Evolutionary conservation across 1,284 basidiomycete genomes (phyloP).

Genomic region (Paramarasmius palmivorus): DNA sequence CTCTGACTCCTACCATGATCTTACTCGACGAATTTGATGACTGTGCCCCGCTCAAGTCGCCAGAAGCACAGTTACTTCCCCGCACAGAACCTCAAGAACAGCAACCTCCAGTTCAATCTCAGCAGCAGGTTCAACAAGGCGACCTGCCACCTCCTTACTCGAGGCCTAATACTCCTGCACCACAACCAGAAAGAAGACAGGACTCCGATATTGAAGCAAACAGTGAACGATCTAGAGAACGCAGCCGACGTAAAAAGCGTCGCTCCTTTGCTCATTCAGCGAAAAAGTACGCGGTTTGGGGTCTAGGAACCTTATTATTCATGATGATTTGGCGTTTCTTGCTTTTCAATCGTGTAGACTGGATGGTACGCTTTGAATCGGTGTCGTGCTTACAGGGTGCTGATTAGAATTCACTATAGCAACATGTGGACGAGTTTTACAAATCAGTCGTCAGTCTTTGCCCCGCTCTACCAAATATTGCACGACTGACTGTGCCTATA

Average conservation of each 20-base stretch:
- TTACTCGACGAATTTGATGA: conserved; percentile 5
- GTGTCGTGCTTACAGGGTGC: background rate
- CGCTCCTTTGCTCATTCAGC: background rate
- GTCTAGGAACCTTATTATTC: background rate
- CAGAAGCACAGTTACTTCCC: background rate
- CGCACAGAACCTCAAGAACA: background rate
- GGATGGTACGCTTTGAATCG: background rate
- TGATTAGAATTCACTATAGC: background rate
- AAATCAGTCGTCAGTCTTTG: too few relatives aligned
- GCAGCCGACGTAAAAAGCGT: background rate
- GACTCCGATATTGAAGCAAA: background rate
- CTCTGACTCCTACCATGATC: conserved; percentile 9
- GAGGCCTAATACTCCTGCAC: background rate
- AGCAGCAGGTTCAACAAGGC: background rate
- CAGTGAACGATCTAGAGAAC: too few relatives aligned
- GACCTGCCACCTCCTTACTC: conserved; percentile 1
- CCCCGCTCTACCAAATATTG: too few relatives aligned
- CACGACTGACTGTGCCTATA: too few relatives aligned
- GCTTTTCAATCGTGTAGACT: background rate
- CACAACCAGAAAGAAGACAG: background rate
- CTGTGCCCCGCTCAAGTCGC: background rate
- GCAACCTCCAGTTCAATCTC: background rate
- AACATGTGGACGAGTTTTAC: background rate
- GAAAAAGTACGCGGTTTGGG: background rate
- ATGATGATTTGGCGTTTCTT: conserved; percentile 1